Evolutionary conservation across 495 filamentous ascomycete species (phyloP).

Genomic region (Penicillium manginii): DNA sequence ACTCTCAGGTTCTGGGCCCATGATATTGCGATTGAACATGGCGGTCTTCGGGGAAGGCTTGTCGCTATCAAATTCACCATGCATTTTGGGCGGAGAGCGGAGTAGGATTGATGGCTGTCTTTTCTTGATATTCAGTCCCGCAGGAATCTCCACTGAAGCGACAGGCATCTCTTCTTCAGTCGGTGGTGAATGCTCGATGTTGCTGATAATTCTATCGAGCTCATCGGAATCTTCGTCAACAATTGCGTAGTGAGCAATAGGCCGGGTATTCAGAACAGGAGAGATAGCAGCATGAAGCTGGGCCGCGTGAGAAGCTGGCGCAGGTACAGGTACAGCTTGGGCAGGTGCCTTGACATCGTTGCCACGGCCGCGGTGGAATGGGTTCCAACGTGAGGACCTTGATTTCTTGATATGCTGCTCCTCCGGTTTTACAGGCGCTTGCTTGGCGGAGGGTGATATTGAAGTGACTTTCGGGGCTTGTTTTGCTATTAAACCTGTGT

Average conservation of each 20-base stretch:
- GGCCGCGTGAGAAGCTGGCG: constrained; percentile 17
- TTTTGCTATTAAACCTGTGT: constrained; percentile 17
- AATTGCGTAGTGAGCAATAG: constrained; percentile 79
- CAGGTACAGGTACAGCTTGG: constrained; percentile 7
- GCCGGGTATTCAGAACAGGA: constrained; percentile 40
- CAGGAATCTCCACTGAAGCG: constrained; percentile 35
- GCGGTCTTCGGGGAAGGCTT: constrained; percentile 49
- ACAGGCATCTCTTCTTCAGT: constrained; percentile 39
- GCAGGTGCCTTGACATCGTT: constrained; percentile 24
- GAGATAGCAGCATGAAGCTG: constrained; percentile 47
- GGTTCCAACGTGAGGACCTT: constrained; percentile 64
- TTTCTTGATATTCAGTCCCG: constrained; percentile 41
- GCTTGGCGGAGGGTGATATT: background rate
- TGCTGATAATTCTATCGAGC: constrained; percentile 68
- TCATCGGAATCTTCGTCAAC: constrained; percentile 74
- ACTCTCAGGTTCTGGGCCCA: constrained; percentile 17
- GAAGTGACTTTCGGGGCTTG: background rate
- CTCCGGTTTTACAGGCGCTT: constrained; percentile 5
- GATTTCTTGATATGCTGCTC: constrained; percentile 32
- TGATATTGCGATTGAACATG: constrained; percentile 35
- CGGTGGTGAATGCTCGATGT: constrained; percentile 54
- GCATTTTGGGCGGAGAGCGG: constrained; percentile 56
- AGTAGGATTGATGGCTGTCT: constrained; percentile 55
- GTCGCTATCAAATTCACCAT: constrained; percentile 45
- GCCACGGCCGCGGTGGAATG: constrained; percentile 66